Conservation (phyloP, 2,329 filamentous ascomycete genomes). For the Pyricularia sp. region DNA sequence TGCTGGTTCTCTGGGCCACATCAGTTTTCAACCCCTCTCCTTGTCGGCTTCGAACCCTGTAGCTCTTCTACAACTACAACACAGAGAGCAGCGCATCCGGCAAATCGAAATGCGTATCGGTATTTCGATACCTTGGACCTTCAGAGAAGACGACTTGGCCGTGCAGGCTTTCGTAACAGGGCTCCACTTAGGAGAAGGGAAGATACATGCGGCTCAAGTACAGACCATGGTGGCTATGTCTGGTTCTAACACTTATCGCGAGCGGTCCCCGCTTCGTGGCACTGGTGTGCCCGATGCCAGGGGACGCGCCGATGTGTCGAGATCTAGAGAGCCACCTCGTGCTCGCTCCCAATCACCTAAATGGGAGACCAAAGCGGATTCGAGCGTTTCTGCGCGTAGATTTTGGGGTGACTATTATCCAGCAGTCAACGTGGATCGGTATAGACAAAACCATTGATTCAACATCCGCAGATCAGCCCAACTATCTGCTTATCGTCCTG, state of each 20-base stretch:
- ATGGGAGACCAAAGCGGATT: not conserved
- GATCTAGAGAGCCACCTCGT: not conserved
- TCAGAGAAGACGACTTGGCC: not conserved
- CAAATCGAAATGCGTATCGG: not conserved
- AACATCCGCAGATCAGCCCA: not conserved
- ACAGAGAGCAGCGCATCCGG: not conserved
- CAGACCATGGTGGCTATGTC: not conserved
- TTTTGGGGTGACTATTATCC: not conserved
- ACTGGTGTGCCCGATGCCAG: not conserved
- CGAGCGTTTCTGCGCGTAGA: not conserved
- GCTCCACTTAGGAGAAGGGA: not conserved
- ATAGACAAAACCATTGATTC: not conserved
- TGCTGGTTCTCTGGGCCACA: not conserved
- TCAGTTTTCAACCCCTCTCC: not conserved
- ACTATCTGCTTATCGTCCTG: not conserved
- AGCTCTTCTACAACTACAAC: not conserved
- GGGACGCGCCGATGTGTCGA: not conserved
- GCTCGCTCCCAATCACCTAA: not conserved
- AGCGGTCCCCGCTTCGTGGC: conserved; percentile 1
- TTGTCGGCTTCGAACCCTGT: not conserved
- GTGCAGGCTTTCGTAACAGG: conserved; percentile 1
- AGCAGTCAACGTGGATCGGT: not conserved
- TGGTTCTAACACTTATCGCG: not conserved
- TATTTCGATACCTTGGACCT: not conserved
- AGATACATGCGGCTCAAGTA: too few species aligned